These are phyloP conservation scores for Zostera marina DNA, from an alignment of 116 monocot genomes.

Conservation along the genomic window DNA sequence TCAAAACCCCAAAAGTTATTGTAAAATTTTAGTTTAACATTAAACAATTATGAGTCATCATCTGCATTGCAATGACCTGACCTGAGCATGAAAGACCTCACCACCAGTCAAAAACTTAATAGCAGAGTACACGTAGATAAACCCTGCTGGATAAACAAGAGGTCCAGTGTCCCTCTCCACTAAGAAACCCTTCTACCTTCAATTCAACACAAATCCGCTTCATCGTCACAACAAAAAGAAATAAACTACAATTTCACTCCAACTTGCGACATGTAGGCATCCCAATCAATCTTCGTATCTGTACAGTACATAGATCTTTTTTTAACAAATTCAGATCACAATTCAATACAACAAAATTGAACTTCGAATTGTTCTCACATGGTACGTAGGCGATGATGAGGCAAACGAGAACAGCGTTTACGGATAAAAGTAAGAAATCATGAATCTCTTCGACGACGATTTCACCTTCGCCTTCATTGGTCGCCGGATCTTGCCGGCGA, in stretches of 20 bases:
- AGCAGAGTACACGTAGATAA: slow-evolving; percentile 69
- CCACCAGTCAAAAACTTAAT: slow-evolving; percentile 66
- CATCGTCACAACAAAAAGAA: neutral
- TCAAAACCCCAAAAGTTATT: too few relatives aligned
- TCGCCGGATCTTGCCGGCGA: neutral
- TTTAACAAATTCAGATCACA: neutral
- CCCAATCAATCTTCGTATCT: slow-evolving; percentile 99
- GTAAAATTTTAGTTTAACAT: too few relatives aligned
- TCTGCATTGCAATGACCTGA: slow-evolving; percentile 7
- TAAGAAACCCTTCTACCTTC: slow-evolving; percentile 81
- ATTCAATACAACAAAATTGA: neutral
- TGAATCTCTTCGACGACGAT: neutral
- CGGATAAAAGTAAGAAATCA: slow-evolving; percentile 16
- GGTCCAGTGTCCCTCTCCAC: slow-evolving; percentile 92
- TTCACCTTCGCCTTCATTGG: neutral
- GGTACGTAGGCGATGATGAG: slow-evolving; percentile 78
- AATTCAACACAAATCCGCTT: neutral
- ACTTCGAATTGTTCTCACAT: slow-evolving; percentile 25
- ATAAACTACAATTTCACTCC: neutral
- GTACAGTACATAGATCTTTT: too few relatives aligned
- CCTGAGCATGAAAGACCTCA: slow-evolving; percentile 75
- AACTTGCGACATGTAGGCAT: slow-evolving; percentile 98
- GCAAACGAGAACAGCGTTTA: slow-evolving; percentile 47
- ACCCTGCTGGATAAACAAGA: slow-evolving; percentile 90
- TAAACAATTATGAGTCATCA: neutral